A percentile compares a stretch with the other conserved stretches of the same genome.
Conservation (phyloP, 2,329 filamentous ascomycete species). For the Verticillium alfalfae region DNA sequence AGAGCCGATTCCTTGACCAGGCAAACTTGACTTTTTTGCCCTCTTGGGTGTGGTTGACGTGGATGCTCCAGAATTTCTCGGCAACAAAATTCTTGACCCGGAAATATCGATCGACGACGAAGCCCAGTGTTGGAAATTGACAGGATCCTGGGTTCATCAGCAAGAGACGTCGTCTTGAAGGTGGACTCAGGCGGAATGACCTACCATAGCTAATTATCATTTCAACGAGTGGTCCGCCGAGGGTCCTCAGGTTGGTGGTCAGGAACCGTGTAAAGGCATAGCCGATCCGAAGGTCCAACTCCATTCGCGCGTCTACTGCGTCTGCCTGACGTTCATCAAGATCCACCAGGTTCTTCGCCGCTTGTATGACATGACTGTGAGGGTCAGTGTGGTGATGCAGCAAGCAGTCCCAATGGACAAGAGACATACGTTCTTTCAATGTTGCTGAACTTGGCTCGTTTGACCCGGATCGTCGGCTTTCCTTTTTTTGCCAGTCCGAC, state of each 20-base stretch:
- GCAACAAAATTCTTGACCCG: slow-evolving; percentile 90
- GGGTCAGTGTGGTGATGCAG: slow-evolving; percentile 3
- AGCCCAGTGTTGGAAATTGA: slow-evolving; percentile 93
- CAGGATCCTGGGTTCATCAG: slow-evolving; percentile 61
- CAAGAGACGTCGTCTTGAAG: not conserved
- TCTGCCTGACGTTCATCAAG: slow-evolving; percentile 83
- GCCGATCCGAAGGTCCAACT: slow-evolving; percentile 87
- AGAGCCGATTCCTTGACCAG: slow-evolving; percentile 78
- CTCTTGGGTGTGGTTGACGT: slow-evolving; percentile 72
- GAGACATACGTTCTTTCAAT: slow-evolving; percentile 74
- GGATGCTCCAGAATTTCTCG: slow-evolving; percentile 90
- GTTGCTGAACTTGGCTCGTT: slow-evolving; percentile 89
- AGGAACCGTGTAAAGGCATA: slow-evolving; percentile 88
- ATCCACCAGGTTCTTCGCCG: slow-evolving; percentile 69
- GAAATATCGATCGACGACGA: slow-evolving; percentile 94
- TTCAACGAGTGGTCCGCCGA: slow-evolving; percentile 62
- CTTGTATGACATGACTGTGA: slow-evolving; percentile 74
- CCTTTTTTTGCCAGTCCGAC: slow-evolving; percentile 70
- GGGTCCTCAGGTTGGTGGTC: slow-evolving; percentile 67
- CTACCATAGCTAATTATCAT: slow-evolving; percentile 76
- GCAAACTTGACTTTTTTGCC: slow-evolving; percentile 75
- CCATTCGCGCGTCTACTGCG: slow-evolving; percentile 83
- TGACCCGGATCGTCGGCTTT: slow-evolving; percentile 71
- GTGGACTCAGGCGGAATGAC: slow-evolving; percentile 7
- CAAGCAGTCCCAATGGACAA: not conserved